phyloP scores from a whole-genome alignment of 2,329 filamentous ascomycete genomes.

The Pseudopithomyces chartarum region DNA sequence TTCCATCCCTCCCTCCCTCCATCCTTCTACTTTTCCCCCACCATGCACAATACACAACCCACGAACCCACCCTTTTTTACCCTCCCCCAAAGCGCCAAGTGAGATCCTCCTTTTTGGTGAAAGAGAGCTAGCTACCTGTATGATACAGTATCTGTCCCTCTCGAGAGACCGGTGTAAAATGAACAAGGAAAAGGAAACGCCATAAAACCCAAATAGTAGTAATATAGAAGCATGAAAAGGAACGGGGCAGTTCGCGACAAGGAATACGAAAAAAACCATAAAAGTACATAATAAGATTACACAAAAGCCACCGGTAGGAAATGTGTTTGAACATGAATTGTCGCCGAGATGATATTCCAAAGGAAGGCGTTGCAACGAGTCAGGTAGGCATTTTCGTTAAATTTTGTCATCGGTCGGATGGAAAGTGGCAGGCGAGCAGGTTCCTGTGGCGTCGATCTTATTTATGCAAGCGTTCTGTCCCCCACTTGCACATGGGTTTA shows the following conservation, averaged over 20 bases:
- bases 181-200: no score
- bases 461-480: slow-evolving; percentile 1
- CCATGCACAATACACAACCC: no score
- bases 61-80: no score
- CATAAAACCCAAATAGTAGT: no score
- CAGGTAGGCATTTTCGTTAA: not conserved
- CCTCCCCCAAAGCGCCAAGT: no score
- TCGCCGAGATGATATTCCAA: not conserved
- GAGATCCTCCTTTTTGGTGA: no score
- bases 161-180: no score
- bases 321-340: not conserved
- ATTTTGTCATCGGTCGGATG: not conserved
- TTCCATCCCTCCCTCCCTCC: no score
- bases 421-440: slow-evolving; percentile 2
- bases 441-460: slow-evolving; percentile 2
- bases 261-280: not conserved
- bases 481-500: not conserved
- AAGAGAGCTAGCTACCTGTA: no score
- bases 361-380: not conserved
- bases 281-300: slow-evolving; percentile 14
- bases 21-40: no score
- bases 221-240: not conserved
- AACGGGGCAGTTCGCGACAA: not conserved
- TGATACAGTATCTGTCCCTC: no score
- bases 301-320: slow-evolving; percentile 8